Percentiles rank a stretch among this genome's conserved stretches.
Evolutionary conservation across 1,284 basidiomycete genomes (phyloP).

Genomic region (Uromyces viciae-fabae): DNA sequence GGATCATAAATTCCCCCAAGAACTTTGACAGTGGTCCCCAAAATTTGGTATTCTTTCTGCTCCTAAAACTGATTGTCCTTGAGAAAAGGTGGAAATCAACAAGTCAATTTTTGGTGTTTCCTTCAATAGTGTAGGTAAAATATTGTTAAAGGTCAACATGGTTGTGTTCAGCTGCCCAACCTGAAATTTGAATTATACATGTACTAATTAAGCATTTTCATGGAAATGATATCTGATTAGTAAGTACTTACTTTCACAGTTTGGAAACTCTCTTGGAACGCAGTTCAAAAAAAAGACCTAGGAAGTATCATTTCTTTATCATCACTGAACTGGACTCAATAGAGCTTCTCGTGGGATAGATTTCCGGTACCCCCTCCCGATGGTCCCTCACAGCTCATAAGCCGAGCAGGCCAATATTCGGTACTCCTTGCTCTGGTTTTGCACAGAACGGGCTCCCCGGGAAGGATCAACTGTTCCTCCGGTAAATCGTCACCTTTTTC

Average conservation of each 20-base stretch:
- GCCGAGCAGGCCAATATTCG: constrained; percentile 9
- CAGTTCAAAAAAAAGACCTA: background rate
- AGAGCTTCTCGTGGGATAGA: background rate
- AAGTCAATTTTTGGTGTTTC: background rate
- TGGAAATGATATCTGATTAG: background rate
- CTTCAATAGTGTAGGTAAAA: background rate
- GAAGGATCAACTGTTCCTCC: background rate
- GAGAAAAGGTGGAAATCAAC: background rate
- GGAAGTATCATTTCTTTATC: background rate
- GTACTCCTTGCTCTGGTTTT: background rate
- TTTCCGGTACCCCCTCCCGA: background rate
- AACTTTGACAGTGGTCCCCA: background rate
- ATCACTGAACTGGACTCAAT: background rate
- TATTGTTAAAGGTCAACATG: background rate
- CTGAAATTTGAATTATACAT: background rate
- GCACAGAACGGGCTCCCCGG: background rate
- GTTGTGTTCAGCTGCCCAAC: background rate
- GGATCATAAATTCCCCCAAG: background rate
- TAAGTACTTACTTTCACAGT: background rate
- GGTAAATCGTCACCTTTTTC: background rate
- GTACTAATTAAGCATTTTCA: background rate
- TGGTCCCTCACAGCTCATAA: background rate
- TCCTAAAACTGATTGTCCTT: background rate
- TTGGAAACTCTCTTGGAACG: background rate
- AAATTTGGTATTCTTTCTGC: background rate